Evolutionary conservation across 768 basidiomycete genomes (phyloP), one percentile per base, ranked within the genome.

Genomic region (Megacollybia marginata): DNA sequence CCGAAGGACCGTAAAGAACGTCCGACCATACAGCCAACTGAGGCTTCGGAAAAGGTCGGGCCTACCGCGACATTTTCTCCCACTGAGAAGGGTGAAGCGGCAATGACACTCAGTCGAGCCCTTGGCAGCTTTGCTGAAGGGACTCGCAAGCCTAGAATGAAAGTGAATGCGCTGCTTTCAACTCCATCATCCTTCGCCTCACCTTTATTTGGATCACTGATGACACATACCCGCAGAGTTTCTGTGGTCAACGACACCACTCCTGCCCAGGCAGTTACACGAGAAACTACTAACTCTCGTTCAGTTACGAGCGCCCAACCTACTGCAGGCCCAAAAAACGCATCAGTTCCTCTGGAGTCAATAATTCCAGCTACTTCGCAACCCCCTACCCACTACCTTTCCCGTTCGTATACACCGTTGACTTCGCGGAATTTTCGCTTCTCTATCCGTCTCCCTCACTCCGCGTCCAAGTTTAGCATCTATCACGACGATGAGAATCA

Each of bases 301-400:
- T 5, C 8, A 5, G 38, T 13, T 40, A 18, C 15, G 18, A 40
- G 15, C 18, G 15, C 8, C 18, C 44, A 33, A 42, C 42, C 47
- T 36, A 51, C 48, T 58, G 54, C 42, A 72, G 72, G 52, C 56
- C 65, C 0, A 61, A 48, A 46, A 32, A 42, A 32, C 49, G 23
- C 52, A 48, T 78, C 75, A 2, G 87, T 88, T 9, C 84, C 88
- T 5, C 69, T 90, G 9, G 88, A 91, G 58, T 85, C 83, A 10
- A 92, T 93, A 53, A 88, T 92, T 40, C 88, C 91, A 0, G 83
- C 77, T 1, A 80, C 69, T 9, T 73, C 86, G 15, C 89, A 88
- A 59, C 91, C 89, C 0, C 89, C 91, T 0, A 92, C 89, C 0
- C 85, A 92, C 33, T 88, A 89, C 57, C 80, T 91, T 18, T 83